These are phyloP conservation scores for Azolla pinnata DNA, from an alignment of 75 land plant genomes.

Conservation along the genomic window DNA sequence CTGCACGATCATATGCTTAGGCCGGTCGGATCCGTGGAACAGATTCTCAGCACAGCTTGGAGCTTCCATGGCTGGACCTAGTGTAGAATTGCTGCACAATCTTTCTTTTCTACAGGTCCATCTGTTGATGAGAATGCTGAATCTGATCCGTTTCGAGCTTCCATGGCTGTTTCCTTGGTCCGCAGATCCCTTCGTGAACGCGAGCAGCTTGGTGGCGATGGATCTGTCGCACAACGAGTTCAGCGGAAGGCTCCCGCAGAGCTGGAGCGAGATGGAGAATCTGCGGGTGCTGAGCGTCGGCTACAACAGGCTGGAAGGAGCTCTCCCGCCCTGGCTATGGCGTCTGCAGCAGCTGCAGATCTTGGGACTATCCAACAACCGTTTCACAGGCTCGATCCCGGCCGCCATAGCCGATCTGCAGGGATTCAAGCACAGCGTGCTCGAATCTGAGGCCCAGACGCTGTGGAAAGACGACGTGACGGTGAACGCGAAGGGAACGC, in stretches of 20 bases:
- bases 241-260: constrained; percentile 11
- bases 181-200: not conserved
- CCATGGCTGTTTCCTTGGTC: not conserved
- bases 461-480: constrained; percentile 1
- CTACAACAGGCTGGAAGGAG: constrained; percentile 11
- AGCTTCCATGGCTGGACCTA: no score
- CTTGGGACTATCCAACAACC: constrained; percentile 7
- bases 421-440: not conserved
- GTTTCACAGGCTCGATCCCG: constrained; percentile 14
- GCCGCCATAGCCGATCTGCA: not conserved
- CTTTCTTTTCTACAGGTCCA: no score
- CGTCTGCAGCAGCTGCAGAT: not conserved
- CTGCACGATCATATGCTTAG: no score
- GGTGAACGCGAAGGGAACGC: not conserved
- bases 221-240: constrained; percentile 12
- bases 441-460: not conserved
- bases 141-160: no score
- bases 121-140: no score
- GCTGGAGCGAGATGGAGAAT: constrained; percentile 5
- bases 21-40: no score
- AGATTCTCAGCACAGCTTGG: no score
- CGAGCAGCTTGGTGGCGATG: constrained; percentile 3
- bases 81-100: no score
- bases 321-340: not conserved
- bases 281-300: constrained; percentile 6